Evolutionary conservation across 352 stramenopile genomes (phyloP).

Genomic region (Phytophthora chlamydospora): DNA sequence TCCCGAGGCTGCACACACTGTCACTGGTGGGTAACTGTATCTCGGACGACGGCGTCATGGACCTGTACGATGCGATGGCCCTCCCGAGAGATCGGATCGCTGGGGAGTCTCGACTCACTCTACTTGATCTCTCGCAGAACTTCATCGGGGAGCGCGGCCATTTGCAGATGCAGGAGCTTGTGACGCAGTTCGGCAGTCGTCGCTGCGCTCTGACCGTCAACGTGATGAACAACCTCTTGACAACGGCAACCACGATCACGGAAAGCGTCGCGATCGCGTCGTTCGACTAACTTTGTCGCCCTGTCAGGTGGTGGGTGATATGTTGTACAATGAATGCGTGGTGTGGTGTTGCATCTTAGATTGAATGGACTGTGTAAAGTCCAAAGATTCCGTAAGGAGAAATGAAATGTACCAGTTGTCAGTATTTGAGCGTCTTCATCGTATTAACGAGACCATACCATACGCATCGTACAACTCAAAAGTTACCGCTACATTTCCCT

Average conservation of each 20-base stretch:
- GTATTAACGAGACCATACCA: too few species aligned
- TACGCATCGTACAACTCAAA: too few species aligned
- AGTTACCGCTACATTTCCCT: conserved; percentile 18
- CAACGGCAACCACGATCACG: neutral
- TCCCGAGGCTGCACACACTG: conserved; percentile 42
- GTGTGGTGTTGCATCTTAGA: conserved; percentile 4
- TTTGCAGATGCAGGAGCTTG: conserved; percentile 46
- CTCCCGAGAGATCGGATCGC: conserved; percentile 4
- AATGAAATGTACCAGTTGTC: too few species aligned
- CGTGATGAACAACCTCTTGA: conserved; percentile 46
- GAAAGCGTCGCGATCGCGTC: neutral
- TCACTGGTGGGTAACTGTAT: conserved; percentile 62
- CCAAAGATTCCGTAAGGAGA: too few species aligned
- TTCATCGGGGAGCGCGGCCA: conserved; percentile 62
- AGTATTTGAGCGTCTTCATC: too few species aligned
- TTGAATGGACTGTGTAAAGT: neutral
- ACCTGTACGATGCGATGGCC: conserved; percentile 43
- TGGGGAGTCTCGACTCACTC: conserved; percentile 6
- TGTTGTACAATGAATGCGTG: conserved; percentile 8
- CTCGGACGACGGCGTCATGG: conserved; percentile 50
- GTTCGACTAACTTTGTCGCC: conserved; percentile 6
- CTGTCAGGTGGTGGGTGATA: neutral
- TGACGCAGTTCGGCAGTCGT: conserved; percentile 31
- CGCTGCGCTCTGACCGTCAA: conserved; percentile 34
- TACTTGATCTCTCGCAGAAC: conserved; percentile 57